phyloP scores from a whole-genome alignment of 306 rosid genomes.

The Neltuma alba region DNA sequence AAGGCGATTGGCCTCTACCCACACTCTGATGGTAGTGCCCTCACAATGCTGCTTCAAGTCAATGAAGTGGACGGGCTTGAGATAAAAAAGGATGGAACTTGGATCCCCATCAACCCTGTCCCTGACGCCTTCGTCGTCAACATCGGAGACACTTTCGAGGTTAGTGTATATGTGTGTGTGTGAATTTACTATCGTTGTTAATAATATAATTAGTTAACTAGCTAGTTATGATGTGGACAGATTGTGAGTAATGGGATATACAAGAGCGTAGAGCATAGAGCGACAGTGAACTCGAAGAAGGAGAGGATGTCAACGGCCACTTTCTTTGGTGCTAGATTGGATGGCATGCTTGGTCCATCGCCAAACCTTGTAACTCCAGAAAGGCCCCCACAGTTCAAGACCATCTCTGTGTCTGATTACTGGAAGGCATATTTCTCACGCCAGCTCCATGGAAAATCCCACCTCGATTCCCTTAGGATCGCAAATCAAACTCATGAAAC shows the following conservation, averaged over 20 bases:
- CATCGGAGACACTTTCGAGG: neutral
- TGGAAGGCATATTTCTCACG: constrained; percentile 7
- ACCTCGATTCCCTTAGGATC: constrained; percentile 39
- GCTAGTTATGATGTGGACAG: neutral
- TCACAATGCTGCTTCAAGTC: neutral
- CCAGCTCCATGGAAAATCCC: constrained; percentile 38
- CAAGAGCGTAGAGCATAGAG: neutral
- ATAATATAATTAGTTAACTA: neutral
- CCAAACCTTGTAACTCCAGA: constrained; percentile 37
- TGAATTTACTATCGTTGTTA: too few species aligned
- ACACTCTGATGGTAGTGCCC: too few species aligned
- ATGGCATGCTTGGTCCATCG: constrained; percentile 43
- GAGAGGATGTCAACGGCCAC: constrained; percentile 40
- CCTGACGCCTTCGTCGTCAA: neutral
- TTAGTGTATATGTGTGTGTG: too few species aligned
- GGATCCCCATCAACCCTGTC: neutral
- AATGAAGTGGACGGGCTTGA: neutral
- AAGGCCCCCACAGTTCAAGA: constrained; percentile 40
- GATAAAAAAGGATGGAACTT: neutral
- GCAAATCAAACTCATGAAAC: neutral
- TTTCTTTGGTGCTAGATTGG: constrained; percentile 33
- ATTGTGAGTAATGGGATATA: neutral
- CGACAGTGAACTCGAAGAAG: neutral
- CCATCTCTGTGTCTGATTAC: constrained; percentile 31
- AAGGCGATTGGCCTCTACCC: too few species aligned